Percentiles rank a stretch among this genome's conserved stretches.
These are phyloP conservation scores for Fimicolochytrium jonesii DNA, from an alignment of 192 early-diverging fungal species.

Conservation along the genomic window DNA sequence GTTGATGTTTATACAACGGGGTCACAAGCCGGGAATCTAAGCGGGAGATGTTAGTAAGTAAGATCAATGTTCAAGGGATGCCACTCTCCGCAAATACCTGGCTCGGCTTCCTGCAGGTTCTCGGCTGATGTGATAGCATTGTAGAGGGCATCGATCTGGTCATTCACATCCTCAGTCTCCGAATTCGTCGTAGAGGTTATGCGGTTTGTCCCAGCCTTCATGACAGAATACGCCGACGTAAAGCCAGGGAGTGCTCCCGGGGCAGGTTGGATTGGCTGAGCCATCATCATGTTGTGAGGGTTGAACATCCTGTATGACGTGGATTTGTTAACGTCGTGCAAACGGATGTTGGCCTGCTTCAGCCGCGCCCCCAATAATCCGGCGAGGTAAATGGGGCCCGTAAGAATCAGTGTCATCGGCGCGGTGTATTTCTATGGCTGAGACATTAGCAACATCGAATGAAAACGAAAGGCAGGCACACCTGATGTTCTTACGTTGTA, in stretches of 20 bases:
- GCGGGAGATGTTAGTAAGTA: background rate
- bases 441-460: background rate
- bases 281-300: too few relatives aligned
- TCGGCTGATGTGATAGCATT: slow-evolving; percentile 46
- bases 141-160: slow-evolving; percentile 60
- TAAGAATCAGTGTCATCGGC: slow-evolving; percentile 16
- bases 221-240: too few relatives aligned
- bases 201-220: too few relatives aligned
- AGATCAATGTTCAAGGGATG: background rate
- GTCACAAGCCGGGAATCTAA: slow-evolving; percentile 43
- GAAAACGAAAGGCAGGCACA: too few relatives aligned
- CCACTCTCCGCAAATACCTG: too few relatives aligned
- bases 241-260: too few relatives aligned
- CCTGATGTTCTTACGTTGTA: slow-evolving; percentile 29
- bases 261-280: too few relatives aligned
- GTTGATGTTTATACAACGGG: slow-evolving; percentile 72
- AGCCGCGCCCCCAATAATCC: slow-evolving; percentile 12
- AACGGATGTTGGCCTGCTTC: slow-evolving; percentile 9
- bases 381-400: slow-evolving; percentile 15
- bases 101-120: slow-evolving; percentile 51
- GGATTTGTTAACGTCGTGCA: slow-evolving; percentile 5
- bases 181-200: slow-evolving; percentile 15
- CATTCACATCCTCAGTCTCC: slow-evolving; percentile 15
- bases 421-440: slow-evolving; percentile 20
- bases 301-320: too few relatives aligned